A percentile compares a stretch with the other conserved stretches of the same genome.
Conservation (phyloP, 805 yeast species). For the Wickerhamia fluorescens region DNA sequence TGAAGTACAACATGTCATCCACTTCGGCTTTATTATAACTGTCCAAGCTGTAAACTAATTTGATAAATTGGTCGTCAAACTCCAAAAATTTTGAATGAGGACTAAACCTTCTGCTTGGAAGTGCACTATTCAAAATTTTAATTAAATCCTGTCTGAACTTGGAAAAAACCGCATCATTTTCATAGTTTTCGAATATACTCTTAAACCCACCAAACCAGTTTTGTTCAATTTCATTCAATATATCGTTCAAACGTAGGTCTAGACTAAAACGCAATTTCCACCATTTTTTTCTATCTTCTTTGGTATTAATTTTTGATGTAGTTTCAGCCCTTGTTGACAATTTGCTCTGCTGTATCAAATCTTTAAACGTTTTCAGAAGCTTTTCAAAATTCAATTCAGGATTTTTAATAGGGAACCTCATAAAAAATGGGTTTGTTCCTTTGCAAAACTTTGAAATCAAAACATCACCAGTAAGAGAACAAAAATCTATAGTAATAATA, state of each 20-base stretch:
- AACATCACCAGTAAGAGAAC: slow-evolving; percentile 52
- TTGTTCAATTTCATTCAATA: slow-evolving; percentile 54
- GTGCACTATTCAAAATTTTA: slow-evolving; percentile 7
- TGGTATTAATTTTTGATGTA: slow-evolving; percentile 45
- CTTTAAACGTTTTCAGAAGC: slow-evolving; percentile 21
- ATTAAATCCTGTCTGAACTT: slow-evolving; percentile 14
- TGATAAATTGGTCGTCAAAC: slow-evolving; percentile 13
- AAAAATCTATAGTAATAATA: slow-evolving; percentile 54
- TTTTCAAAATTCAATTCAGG: slow-evolving; percentile 34
- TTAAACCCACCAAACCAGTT: slow-evolving; percentile 75
- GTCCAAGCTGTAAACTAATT: slow-evolving; percentile 13
- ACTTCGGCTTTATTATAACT: slow-evolving; percentile 24
- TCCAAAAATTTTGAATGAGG: slow-evolving; percentile 4
- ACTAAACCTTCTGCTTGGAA: slow-evolving; percentile 8
- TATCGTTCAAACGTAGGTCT: slow-evolving; percentile 46
- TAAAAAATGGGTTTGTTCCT: slow-evolving; percentile 32
- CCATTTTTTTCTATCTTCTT: slow-evolving; percentile 64
- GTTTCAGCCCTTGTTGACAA: slow-evolving; percentile 47
- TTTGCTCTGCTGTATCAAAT: slow-evolving; percentile 57
- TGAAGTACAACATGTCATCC: slow-evolving; percentile 58
- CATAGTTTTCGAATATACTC: slow-evolving; percentile 46
- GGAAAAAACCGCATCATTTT: slow-evolving; percentile 10
- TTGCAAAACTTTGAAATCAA: slow-evolving; percentile 39
- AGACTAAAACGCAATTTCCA: slow-evolving; percentile 63
- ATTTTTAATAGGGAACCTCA: slow-evolving; percentile 40